A percentile compares a stretch with the other conserved stretches of the same genome.
Evolutionary conservation across 2,329 filamentous ascomycete genomes (phyloP).

Genomic region (Diaporthe vexans): DNA sequence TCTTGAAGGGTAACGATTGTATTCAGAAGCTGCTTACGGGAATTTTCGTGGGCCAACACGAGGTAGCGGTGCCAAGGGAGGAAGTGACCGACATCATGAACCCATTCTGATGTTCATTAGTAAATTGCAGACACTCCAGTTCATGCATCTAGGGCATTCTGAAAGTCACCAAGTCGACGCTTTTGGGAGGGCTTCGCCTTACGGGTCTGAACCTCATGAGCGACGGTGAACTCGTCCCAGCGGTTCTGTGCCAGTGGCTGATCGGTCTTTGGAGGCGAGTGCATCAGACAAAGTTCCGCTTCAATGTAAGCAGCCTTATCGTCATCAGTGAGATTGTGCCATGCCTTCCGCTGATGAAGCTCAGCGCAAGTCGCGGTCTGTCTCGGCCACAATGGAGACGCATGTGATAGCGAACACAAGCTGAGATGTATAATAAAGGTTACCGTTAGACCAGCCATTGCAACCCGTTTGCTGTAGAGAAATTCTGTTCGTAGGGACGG

Average conservation of each 20-base stretch:
- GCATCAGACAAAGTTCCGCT: slow-evolving; percentile 51
- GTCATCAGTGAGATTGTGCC: slow-evolving; percentile 16
- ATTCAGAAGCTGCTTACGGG: slow-evolving; percentile 29
- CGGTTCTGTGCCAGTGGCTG: slow-evolving; percentile 46
- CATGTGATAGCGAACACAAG: not conserved
- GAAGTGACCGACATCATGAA: slow-evolving; percentile 51
- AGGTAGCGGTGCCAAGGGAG: slow-evolving; percentile 54
- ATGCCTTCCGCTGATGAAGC: slow-evolving; percentile 7
- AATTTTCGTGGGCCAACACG: slow-evolving; percentile 49
- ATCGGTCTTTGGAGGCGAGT: slow-evolving; percentile 43
- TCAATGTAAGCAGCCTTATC: slow-evolving; percentile 50
- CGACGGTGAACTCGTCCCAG: slow-evolving; percentile 52
- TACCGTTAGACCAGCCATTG: not conserved
- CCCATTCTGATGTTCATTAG: slow-evolving; percentile 42
- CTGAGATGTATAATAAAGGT: no score
- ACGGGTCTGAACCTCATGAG: slow-evolving; percentile 47
- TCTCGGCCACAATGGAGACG: not conserved
- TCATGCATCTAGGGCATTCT: no score
- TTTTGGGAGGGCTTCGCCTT: not conserved
- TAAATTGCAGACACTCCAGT: not conserved
- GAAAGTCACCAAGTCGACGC: not conserved
- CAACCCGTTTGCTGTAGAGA: no score
- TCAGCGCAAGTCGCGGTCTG: not conserved
- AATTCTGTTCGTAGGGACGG: no score
- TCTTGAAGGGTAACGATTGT: no score